Evolutionary conservation across 2,329 filamentous ascomycete species (phyloP).

Genomic region (Blastomyces gilchristii): DNA sequence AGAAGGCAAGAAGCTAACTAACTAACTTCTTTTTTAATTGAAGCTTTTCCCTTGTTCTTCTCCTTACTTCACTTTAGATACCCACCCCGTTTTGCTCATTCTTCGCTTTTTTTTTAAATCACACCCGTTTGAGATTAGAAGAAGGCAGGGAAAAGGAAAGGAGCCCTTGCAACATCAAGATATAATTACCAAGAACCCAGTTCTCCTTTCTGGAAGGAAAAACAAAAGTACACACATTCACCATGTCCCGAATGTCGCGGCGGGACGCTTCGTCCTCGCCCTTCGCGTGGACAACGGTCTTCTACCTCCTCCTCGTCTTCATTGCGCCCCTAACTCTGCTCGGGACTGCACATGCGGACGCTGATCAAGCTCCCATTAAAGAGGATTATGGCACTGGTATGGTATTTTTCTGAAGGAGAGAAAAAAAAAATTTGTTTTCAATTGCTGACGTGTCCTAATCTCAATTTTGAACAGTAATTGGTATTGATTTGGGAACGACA

Average conservation of each 20-base stretch:
- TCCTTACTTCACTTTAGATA: neutral
- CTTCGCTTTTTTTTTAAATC: neutral
- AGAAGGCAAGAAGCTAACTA: neutral
- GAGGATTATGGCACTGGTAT: conserved; percentile 67
- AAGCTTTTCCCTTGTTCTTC: no score
- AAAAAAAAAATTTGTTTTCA: no score
- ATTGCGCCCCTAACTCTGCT: conserved; percentile 75
- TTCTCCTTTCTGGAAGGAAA: neutral
- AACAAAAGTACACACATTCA: conserved; percentile 1
- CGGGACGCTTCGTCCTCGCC: conserved; percentile 54
- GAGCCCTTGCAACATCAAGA: no score
- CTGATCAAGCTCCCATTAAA: conserved; percentile 54
- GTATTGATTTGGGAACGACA: conserved; percentile 92
- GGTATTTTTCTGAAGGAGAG: conserved; percentile 8
- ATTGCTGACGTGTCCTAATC: neutral
- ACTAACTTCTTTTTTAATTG: no score
- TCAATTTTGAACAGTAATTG: conserved; percentile 53
- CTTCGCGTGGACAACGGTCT: conserved; percentile 76
- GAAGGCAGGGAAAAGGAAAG: neutral
- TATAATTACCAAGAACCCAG: neutral
- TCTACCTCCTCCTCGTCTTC: conserved; percentile 86
- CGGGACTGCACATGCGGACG: conserved; percentile 60
- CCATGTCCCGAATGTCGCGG: conserved; percentile 51
- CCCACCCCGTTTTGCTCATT: neutral
- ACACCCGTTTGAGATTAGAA: neutral